These are phyloP conservation scores for Rhynchospora breviuscula DNA, from an alignment of 176 grass and related monocot genomes.

Conservation along the genomic window DNA sequence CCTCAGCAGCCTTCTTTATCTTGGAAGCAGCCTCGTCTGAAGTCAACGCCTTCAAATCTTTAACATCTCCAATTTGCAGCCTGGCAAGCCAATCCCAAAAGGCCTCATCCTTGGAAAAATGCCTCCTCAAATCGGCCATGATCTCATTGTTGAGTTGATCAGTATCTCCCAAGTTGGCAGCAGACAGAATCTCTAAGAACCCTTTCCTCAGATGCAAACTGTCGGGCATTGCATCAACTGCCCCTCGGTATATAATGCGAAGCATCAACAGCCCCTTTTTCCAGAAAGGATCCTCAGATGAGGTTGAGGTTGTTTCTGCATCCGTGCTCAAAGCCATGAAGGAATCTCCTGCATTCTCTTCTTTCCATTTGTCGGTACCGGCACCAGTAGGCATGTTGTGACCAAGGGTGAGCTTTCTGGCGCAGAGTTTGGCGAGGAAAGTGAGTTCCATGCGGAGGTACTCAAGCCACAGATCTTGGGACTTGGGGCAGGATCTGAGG, in stretches of 20 bases:
- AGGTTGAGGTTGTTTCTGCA: conserved; percentile 16
- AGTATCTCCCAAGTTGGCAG: conserved; percentile 59
- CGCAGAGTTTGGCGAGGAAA: conserved; percentile 90
- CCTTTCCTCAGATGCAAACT: conserved; percentile 63
- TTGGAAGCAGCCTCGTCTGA: too few relatives aligned
- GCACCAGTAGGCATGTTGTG: conserved; percentile 54
- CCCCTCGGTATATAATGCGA: conserved; percentile 67
- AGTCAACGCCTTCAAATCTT: neutral
- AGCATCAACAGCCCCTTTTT: conserved; percentile 83
- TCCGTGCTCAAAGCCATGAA: conserved; percentile 71
- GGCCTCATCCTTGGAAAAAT: conserved; percentile 54
- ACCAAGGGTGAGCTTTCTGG: conserved; percentile 71
- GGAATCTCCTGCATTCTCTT: conserved; percentile 66
- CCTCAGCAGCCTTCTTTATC: too few relatives aligned
- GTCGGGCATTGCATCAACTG: conserved; percentile 57
- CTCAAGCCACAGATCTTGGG: conserved; percentile 92
- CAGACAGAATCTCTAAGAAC: conserved; percentile 75
- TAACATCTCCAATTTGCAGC: conserved; percentile 41
- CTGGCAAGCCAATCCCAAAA: conserved; percentile 91
- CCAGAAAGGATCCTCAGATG: conserved; percentile 67
- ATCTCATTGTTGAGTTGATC: conserved; percentile 68
- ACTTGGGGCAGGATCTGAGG: conserved; percentile 71
- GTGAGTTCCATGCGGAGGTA: conserved; percentile 97
- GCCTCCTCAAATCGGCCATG: conserved; percentile 71
- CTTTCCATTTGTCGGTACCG: conserved; percentile 50